Evolutionary conservation across 2,329 filamentous ascomycete species (phyloP), one percentile per base, ranked within the genome.

Genomic region (Myotisia sp.): DNA sequence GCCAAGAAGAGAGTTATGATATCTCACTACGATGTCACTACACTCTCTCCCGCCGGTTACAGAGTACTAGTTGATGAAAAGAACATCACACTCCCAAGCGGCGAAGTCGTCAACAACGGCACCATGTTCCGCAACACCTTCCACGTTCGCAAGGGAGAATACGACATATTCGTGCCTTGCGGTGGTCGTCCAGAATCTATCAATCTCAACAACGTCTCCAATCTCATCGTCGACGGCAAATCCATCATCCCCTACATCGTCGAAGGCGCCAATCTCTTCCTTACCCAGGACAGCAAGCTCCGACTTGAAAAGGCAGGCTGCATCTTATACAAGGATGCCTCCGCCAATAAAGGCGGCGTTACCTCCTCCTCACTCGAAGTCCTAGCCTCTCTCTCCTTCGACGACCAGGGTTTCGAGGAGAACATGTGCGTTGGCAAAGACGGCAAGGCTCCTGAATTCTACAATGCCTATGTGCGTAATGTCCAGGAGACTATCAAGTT

Each of bases 71-170:
- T 92, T 37, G 90, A 98, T 41, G 87, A 98, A 46, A 79, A 64
- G 52, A 90, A 92, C 56, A 61, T 93, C 51, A 85, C 68, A n/a
- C 72, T 98, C 12, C 90, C 90, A 7, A 80, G 57, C 21, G 90
- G 90, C 33, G 90, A 98, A 59, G 58, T 84, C 4, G 69, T 98
- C 42, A 73, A 76, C 62, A 95, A 94, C 58, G 90, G 90, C 38
- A 95, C 84, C 20, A 71, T 79, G 2, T 98, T 98, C 80, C 84
- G 90, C 42, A 98, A 98, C 64, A 92, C 85, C 14, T 98, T 87
- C 69, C 90, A 98, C 54, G 71, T 95, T 31, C 82, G 87, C 30
- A 71, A 77, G 39, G 76, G 70, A 12, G 73, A 80, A 36, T 60
- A 83, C 36, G 90, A 98, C 52, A 70, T 76, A 35, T 95, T 98